Evolutionary conservation across 73 alveolate genomes (phyloP).

Genomic region (Blepharisma japonicum): DNA sequence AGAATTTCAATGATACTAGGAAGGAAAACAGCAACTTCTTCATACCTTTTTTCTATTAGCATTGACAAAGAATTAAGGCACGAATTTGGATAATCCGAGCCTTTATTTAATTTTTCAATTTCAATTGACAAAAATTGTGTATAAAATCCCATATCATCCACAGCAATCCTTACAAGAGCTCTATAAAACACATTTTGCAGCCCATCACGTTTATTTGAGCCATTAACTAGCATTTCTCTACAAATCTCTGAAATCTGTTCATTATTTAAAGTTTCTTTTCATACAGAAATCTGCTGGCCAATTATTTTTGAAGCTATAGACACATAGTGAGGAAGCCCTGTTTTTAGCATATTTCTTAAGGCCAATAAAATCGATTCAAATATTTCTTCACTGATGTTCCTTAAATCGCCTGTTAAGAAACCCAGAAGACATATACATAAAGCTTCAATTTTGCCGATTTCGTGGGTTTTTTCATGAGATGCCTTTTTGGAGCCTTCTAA

Average conservation of each 20-base stretch:
- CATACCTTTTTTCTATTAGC: not conserved
- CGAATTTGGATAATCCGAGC: not conserved
- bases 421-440: not conserved
- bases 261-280: not conserved
- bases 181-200: not conserved
- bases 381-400: not conserved
- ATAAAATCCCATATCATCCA: not conserved
- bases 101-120: constrained; percentile 15
- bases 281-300: not conserved
- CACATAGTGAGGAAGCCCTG: not conserved
- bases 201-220: not conserved
- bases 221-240: not conserved
- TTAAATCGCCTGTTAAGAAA: not conserved
- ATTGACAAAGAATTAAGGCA: not conserved
- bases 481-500: not conserved
- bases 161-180: constrained; percentile 6
- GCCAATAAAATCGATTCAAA: not conserved
- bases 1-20: not conserved
- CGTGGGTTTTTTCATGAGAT: not conserved
- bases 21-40: not conserved
- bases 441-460: constrained; percentile 18
- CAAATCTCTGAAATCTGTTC: not conserved
- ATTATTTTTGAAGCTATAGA: not conserved
- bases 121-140: not conserved
- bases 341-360: not conserved